A percentile compares a stretch with the other conserved stretches of the same genome.
These are phyloP conservation scores for Phytopythium delawarense DNA, from an alignment of 352 stramenopile genomes.

Conservation along the genomic window DNA sequence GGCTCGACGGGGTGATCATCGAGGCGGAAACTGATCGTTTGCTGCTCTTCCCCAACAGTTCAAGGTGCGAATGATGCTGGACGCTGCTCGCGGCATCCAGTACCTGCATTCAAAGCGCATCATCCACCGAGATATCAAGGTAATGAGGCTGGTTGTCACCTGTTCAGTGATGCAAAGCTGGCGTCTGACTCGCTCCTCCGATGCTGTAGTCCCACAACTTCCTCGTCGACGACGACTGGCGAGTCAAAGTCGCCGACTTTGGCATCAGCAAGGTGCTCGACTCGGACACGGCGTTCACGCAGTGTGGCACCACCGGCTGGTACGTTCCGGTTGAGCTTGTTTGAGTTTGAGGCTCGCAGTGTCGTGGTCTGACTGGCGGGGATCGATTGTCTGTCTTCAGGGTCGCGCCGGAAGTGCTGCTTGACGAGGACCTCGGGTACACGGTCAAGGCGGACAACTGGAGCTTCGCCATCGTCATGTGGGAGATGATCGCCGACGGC, in stretches of 20 bases:
- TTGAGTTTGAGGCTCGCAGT: background rate
- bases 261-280: constrained; percentile 89
- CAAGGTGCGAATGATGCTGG: constrained; percentile 89
- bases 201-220: constrained; percentile 81
- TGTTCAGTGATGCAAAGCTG: background rate
- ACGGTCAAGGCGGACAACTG: constrained; percentile 89
- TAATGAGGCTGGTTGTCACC: constrained; percentile 9
- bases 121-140: constrained; percentile 90
- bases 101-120: constrained; percentile 86
- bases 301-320: constrained; percentile 86
- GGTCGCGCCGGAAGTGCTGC: constrained; percentile 84
- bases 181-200: background rate
- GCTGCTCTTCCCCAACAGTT: constrained; percentile 41
- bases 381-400: constrained; percentile 21
- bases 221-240: constrained; percentile 87
- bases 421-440: constrained; percentile 87
- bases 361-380: background rate
- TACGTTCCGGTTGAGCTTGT: constrained; percentile 10
- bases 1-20: background rate
- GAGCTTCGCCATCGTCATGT: constrained; percentile 90
- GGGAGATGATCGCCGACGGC: constrained; percentile 84
- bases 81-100: constrained; percentile 83
- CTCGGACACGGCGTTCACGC: constrained; percentile 80
- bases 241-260: constrained; percentile 87
- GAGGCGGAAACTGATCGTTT: background rate